These are phyloP conservation scores for Penicillium capsulatum DNA, from an alignment of 2,329 filamentous ascomycete species.

Conservation along the genomic window DNA sequence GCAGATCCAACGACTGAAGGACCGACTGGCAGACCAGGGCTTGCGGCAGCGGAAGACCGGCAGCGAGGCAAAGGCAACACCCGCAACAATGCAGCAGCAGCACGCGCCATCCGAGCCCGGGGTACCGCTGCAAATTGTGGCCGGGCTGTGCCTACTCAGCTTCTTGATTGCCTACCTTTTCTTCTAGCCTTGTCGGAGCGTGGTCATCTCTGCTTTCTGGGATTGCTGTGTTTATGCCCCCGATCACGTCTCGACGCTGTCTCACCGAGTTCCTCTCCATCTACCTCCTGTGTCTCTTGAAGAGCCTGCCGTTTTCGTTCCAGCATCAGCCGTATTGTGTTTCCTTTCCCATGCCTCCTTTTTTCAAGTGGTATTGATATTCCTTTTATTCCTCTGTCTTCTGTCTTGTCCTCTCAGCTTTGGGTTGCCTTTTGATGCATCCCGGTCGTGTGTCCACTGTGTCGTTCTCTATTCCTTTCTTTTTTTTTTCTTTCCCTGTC, in stretches of 20 bases:
- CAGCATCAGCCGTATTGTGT: conserved; percentile 26
- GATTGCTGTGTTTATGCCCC: conserved; percentile 16
- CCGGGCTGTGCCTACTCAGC: conserved; percentile 77
- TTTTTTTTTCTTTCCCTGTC: conserved; percentile 12
- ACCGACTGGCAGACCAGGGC: conserved; percentile 62
- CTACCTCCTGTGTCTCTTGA: conserved; percentile 18
- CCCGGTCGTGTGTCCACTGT: not conserved
- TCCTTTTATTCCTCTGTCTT: conserved; percentile 13
- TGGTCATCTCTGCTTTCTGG: conserved; percentile 9
- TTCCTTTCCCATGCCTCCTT: conserved; percentile 14
- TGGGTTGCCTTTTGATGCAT: not conserved
- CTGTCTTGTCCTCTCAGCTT: conserved; percentile 2
- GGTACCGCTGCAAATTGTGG: conserved; percentile 81
- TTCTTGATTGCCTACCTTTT: conserved; percentile 95
- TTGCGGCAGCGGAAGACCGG: conserved; percentile 74
- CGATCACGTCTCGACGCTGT: conserved; percentile 23
- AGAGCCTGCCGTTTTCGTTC: conserved; percentile 23
- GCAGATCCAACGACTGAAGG: conserved; percentile 64
- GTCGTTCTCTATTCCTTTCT: conserved; percentile 9
- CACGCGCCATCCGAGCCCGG: conserved; percentile 60
- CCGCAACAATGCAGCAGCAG: conserved; percentile 52
- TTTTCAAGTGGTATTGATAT: conserved; percentile 17
- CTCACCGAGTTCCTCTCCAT: conserved; percentile 19
- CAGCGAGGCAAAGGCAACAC: conserved; percentile 49
- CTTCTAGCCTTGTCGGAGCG: conserved; percentile 59